phyloP scores from a whole-genome alignment of 2,329 filamentous ascomycete genomes.

The Volutella citrinella region DNA sequence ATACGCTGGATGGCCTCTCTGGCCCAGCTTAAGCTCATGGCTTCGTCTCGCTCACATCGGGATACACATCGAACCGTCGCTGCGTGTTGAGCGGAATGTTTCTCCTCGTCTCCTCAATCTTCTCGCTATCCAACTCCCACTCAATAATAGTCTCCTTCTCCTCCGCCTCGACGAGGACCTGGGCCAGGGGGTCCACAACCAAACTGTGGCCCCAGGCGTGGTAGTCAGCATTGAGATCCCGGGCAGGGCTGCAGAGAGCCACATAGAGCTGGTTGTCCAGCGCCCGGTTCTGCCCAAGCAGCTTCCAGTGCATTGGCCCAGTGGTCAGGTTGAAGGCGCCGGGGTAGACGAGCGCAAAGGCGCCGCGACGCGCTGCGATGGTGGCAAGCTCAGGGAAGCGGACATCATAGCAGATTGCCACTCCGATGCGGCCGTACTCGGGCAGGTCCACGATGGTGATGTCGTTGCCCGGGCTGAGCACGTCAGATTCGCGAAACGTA shows the following conservation, averaged over 20 bases:
- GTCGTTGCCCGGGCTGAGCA: constrained; percentile 80
- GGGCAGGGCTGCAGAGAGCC: constrained; percentile 84
- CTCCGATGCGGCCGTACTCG: constrained; percentile 79
- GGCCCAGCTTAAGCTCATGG: too few relatives aligned
- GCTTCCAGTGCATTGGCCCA: constrained; percentile 84
- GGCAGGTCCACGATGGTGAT: constrained; percentile 83
- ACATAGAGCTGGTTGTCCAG: constrained; percentile 96
- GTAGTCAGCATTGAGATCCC: constrained; percentile 74
- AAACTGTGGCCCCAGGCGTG: constrained; percentile 91
- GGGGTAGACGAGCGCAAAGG: constrained; percentile 86
- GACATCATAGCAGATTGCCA: constrained; percentile 97
- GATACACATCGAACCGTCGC: constrained; percentile 92
- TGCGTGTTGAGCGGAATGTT: constrained; percentile 83
- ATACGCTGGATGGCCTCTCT: too few relatives aligned
- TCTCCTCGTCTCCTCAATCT: constrained; percentile 72
- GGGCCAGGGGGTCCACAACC: constrained; percentile 82
- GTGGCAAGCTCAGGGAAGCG: constrained; percentile 93
- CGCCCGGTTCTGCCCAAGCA: constrained; percentile 78
- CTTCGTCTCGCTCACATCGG: constrained; percentile 72
- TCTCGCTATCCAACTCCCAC: constrained; percentile 64
- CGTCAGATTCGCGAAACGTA: constrained; percentile 84
- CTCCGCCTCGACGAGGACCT: constrained; percentile 74
- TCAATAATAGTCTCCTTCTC: constrained; percentile 75
- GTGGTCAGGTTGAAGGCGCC: constrained; percentile 98
- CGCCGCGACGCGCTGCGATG: constrained; percentile 81